A percentile compares a stretch with the other conserved stretches of the same genome.
Conservation (phyloP, 2,329 filamentous ascomycete species). For the Colletotrichum coccodes region DNA sequence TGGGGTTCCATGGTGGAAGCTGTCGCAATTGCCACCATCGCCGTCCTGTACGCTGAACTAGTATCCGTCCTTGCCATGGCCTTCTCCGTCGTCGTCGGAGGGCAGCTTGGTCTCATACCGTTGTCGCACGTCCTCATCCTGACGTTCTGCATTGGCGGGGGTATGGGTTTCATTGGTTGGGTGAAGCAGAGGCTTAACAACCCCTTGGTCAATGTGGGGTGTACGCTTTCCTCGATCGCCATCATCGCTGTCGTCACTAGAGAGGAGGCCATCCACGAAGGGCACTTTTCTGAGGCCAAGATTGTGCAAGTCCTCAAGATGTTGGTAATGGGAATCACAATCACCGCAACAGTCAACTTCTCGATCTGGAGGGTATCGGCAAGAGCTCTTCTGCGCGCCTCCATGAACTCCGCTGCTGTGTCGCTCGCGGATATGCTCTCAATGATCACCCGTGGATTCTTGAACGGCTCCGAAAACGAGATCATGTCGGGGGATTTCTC, state of each 20-base stretch:
- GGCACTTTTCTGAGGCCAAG: conserved; percentile 83
- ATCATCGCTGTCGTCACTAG: conserved; percentile 92
- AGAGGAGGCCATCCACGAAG: conserved; percentile 86
- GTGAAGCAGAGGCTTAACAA: conserved; percentile 83
- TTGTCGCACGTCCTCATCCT: conserved; percentile 84
- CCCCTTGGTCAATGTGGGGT: conserved; percentile 84
- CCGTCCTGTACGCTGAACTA: conserved; percentile 76
- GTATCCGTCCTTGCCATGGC: conserved; percentile 88
- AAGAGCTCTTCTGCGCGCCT: conserved; percentile 75
- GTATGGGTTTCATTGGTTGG: conserved; percentile 89
- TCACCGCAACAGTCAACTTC: conserved; percentile 79
- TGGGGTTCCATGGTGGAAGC: conserved; percentile 92
- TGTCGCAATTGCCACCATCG: conserved; percentile 77
- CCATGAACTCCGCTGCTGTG: conserved; percentile 78
- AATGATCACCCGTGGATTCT: conserved; percentile 83
- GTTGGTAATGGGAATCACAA: conserved; percentile 79
- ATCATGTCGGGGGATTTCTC: conserved; percentile 74
- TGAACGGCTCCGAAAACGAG: conserved; percentile 84
- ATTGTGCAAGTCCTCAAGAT: conserved; percentile 86
- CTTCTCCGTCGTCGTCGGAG: conserved; percentile 70
- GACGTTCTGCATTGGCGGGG: conserved; percentile 85
- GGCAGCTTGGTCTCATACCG: conserved; percentile 72
- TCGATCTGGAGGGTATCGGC: conserved; percentile 83
- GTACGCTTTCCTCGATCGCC: conserved; percentile 86
- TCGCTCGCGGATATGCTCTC: conserved; percentile 84